phyloP scores from a whole-genome alignment of 2,329 filamentous ascomycete species.

The Exutisphaerella laricina region DNA sequence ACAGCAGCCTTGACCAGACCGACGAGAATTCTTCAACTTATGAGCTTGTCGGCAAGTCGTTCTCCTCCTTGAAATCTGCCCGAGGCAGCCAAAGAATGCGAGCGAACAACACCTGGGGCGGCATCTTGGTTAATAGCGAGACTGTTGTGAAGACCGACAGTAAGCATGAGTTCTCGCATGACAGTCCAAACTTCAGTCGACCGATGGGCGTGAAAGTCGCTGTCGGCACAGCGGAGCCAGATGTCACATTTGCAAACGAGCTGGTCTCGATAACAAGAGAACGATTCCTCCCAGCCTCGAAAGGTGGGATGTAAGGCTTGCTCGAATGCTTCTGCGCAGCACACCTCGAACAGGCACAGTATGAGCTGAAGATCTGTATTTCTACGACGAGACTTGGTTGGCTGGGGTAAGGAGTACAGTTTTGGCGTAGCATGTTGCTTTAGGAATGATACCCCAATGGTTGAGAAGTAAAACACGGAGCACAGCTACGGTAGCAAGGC shows the following conservation, averaged over 20 bases:
- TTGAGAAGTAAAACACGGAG: background rate
- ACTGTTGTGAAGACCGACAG: slow-evolving; percentile 30
- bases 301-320: slow-evolving; percentile 3
- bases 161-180: slow-evolving; percentile 23
- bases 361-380: background rate
- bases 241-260: slow-evolving; percentile 38
- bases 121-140: slow-evolving; percentile 35
- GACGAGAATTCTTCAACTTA: slow-evolving; percentile 22
- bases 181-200: slow-evolving; percentile 21
- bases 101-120: slow-evolving; percentile 27
- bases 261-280: slow-evolving; percentile 30
- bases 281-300: slow-evolving; percentile 23
- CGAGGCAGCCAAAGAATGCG: slow-evolving; percentile 11
- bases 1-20: slow-evolving; percentile 10
- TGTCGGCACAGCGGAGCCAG: slow-evolving; percentile 34
- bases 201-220: slow-evolving; percentile 28
- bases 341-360: no score
- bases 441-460: background rate
- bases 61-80: slow-evolving; percentile 17
- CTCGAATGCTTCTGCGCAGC: background rate
- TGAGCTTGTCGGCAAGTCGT: slow-evolving; percentile 26
- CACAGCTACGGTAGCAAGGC: background rate
- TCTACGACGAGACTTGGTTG: background rate
- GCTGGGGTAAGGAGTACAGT: no score
- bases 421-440: background rate